Base-by-base conservation (phyloP, 164 flowering plant genomes). In the Magnolia officinalis region DNA sequence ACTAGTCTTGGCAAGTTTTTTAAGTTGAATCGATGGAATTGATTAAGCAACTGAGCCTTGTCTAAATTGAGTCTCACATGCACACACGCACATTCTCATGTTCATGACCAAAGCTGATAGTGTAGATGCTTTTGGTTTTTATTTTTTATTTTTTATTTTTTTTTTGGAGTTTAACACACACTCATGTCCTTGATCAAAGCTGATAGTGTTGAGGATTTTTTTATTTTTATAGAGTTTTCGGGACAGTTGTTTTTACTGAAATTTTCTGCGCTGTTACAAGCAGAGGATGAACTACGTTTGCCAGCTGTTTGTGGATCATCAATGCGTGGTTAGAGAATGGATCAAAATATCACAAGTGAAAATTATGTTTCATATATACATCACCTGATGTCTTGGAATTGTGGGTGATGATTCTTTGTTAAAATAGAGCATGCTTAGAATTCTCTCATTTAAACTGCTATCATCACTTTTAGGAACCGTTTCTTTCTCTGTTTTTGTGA, bases 221-320 rank as follows among this genome's bases (percentile, higher is more conserved):
- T 37, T 37, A 4, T 37, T 37, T 37, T 26, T 1, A 0, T 26
- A 2, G 29, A 26, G 29, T 26, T 26, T 26, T 26, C 29, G 24
- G 24, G 24, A 23, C 24, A 23, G 24, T 51, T 13, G 24, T 13
- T 5, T 29, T 29, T 31, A 29, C 31, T 67, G 19, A 67, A 10
- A 67, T 50, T 11, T 50, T 63, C 21, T 61, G 13, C 21, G 52
- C 23, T 50, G 76, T 66, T 50, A 70, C 91, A 95, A 96, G 90
- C 84, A 73, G 97, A 90, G 79, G 97, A 95, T 79, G 97, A 92
- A 80, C 76, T 85, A 63, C 95, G 95, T 29, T 83, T 93, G 69
- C 95, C 97, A 50, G 82, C 94, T 68, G 97, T 95, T 0, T 97
- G 95, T 75, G 88, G 82, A 52, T 96, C 97, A 69, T 88, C 97